Evolutionary conservation across 2,329 filamentous ascomycete species (phyloP), one percentile per base, ranked within the genome.

Genomic region (Aureobasidium melanogenum): DNA sequence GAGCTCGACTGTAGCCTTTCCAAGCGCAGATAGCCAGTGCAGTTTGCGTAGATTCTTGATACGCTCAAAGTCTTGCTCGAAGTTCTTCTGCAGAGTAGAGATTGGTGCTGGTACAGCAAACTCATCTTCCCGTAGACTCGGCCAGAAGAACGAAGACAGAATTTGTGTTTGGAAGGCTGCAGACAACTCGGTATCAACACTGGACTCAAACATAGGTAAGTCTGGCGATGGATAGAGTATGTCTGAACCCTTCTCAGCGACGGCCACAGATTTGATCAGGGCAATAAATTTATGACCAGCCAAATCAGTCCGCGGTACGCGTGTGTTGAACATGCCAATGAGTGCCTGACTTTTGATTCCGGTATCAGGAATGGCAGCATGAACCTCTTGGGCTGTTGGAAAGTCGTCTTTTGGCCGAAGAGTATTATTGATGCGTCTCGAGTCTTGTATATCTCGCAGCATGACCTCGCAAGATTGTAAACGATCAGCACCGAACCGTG

Each of bases 381-480:
- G 68, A 8, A 74, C 65, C 22, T 73, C 70, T 36, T 67, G 64
- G 5, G 68, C 67, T 3, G 68, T 69, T 12, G 70, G 69, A 12
- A 66, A 63, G 32, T 68, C 65, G 52, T 67, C 62, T 63, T 58
- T 66, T 60, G 67, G 63, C 65, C 73, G 69, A n/a, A 73, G 63
- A 3, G 68, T 66, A 36, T 63, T 67, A 44, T 84, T 79, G 50
- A 96, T 84, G 14, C 82, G 77, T 8, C 79, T 76, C 70, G 97
- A 89, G 63, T 97, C 92, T 66, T 88, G 83, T 38, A 97, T 88
- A 71, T 99, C 94, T 65, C 88, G 89, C 62, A 99, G 83, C 94
- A 99, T 99, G 68, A 99, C 94, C 71, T 99, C 93, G 73, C 92
- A 97, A 52, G 89, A 89, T 71, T 97, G 94, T 48, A 99, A 78